phyloP scores from a whole-genome alignment of 2,329 filamentous ascomycete species.

The Chalaropsis thielavioides region DNA sequence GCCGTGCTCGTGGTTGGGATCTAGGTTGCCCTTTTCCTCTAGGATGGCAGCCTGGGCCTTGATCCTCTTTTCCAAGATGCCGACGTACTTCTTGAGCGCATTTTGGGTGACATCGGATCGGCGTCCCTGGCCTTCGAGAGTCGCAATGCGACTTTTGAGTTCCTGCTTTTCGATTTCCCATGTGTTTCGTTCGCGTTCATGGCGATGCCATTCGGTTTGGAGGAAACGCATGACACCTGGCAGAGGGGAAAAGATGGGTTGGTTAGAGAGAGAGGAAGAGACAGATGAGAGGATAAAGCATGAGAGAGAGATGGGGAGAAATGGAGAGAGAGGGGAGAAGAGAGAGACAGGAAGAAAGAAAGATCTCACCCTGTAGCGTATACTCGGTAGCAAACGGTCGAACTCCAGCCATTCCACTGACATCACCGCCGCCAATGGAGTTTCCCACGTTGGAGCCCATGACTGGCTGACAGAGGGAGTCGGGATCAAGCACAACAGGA shows the following conservation, averaged over 20 bases:
- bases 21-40: conserved; percentile 42
- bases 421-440: conserved; percentile 34
- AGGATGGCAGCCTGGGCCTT: conserved; percentile 54
- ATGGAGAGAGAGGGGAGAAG: neutral
- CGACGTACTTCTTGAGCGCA: conserved; percentile 77
- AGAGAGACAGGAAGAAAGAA: conserved; percentile 17
- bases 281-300: neutral
- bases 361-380: conserved; percentile 40
- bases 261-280: conserved; percentile 2
- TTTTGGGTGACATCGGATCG: conserved; percentile 80
- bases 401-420: conserved; percentile 25
- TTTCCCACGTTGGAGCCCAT: conserved; percentile 26
- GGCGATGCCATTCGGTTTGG: conserved; percentile 96
- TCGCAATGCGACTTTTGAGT: conserved; percentile 95
- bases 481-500: neutral
- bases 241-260: neutral
- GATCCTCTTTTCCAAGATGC: conserved; percentile 75
- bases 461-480: neutral
- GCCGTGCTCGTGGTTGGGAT: conserved; percentile 31
- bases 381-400: conserved; percentile 47
- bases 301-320: neutral
- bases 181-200: conserved; percentile 91
- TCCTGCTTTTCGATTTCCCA: conserved; percentile 99
- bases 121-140: conserved; percentile 76
- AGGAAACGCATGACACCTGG: conserved; percentile 96